phyloP scores from a whole-genome alignment of 805 yeast species.

The Candida xyloterini region DNA sequence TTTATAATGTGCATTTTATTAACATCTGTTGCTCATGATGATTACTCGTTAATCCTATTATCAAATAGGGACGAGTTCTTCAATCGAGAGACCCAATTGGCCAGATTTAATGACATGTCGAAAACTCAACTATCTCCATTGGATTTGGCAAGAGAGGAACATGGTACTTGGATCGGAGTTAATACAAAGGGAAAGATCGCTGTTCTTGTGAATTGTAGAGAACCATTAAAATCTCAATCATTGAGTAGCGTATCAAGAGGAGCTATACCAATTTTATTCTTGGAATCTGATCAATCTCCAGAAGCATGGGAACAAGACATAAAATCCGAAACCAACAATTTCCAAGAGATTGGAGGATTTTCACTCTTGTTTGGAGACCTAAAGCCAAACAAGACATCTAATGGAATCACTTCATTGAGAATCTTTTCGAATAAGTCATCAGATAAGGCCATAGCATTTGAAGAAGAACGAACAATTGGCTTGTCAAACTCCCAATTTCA shows the following conservation, averaged over 20 bases:
- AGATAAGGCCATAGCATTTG: constrained; percentile 21
- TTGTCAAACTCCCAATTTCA: constrained; percentile 65
- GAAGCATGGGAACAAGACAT: constrained; percentile 45
- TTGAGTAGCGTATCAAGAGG: constrained; percentile 43
- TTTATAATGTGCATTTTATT: constrained; percentile 72
- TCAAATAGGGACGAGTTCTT: constrained; percentile 89
- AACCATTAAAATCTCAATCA: constrained; percentile 30
- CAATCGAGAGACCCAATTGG: constrained; percentile 69
- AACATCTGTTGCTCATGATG: constrained; percentile 64
- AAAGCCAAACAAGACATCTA: constrained; percentile 22
- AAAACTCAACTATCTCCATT: constrained; percentile 56
- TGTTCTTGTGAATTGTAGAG: constrained; percentile 73
- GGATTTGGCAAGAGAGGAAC: constrained; percentile 69
- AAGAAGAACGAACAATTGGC: constrained; percentile 41
- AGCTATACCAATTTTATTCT: constrained; percentile 38
- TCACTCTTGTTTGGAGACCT: constrained; percentile 56
- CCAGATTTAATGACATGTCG: constrained; percentile 27
- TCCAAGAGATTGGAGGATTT: constrained; percentile 56
- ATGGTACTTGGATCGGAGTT: constrained; percentile 92
- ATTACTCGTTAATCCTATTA: constrained; percentile 69
- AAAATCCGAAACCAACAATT: constrained; percentile 25
- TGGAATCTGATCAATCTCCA: constrained; percentile 33
- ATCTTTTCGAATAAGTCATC: constrained; percentile 50
- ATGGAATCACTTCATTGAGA: constrained; percentile 36
- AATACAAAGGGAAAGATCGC: constrained; percentile 54